These are phyloP conservation scores for Populus simonii DNA, from an alignment of 345 rosid genomes.

Conservation along the genomic window DNA sequence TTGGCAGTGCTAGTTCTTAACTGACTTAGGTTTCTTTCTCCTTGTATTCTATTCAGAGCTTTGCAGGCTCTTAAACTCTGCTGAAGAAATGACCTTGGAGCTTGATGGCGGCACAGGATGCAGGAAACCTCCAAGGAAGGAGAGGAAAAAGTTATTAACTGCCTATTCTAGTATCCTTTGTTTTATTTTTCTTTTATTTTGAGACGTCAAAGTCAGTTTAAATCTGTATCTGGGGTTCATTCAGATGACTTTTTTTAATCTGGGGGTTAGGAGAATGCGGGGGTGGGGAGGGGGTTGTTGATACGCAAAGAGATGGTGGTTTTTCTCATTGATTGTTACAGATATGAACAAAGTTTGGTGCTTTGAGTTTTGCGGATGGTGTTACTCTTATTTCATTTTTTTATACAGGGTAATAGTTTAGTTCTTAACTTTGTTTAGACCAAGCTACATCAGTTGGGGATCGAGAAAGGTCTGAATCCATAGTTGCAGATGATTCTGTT, in stretches of 20 bases:
- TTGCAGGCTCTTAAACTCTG: constrained; percentile 42
- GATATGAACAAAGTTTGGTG: not conserved
- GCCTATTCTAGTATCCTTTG: constrained; percentile 48
- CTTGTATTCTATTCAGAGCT: constrained; percentile 42
- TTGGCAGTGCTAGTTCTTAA: constrained; percentile 17
- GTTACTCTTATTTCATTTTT: constrained; percentile 14
- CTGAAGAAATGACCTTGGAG: constrained; percentile 30
- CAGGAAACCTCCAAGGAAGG: constrained; percentile 56
- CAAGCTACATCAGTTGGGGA: constrained; percentile 31
- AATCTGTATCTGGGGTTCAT: not conserved
- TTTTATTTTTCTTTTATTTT: not conserved
- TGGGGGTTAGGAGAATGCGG: not conserved
- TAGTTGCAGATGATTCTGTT: constrained; percentile 25
- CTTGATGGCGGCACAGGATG: constrained; percentile 33
- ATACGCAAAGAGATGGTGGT: not conserved
- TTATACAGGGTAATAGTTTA: constrained; percentile 1
- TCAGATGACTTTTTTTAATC: not conserved
- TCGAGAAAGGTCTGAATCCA: constrained; percentile 29
- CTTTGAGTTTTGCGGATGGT: not conserved
- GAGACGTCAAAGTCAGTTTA: not conserved
- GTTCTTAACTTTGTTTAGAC: constrained; percentile 42
- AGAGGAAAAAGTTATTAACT: constrained; percentile 45
- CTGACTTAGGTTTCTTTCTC: constrained; percentile 28
- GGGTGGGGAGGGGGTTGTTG: too few species aligned
- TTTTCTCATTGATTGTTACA: not conserved